Conservation (phyloP, 164 flowering plant genomes). For the Malania oleifera region DNA sequence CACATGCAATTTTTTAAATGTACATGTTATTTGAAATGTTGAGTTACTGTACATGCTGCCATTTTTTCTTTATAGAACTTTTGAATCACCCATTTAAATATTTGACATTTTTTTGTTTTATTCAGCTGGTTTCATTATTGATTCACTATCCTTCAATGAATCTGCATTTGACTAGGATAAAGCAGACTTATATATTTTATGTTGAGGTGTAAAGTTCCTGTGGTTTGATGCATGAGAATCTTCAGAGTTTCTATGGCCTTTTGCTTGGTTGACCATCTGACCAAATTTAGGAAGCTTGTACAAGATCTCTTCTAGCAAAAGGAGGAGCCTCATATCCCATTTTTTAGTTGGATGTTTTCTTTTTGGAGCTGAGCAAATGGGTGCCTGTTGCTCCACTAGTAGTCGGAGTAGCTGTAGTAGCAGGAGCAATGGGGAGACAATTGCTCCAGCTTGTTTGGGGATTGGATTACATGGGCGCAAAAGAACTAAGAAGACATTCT, state of each 20-base stretch:
- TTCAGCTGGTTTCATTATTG: slow-evolving; percentile 34
- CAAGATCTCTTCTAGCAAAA: slow-evolving; percentile 24
- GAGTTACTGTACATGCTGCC: slow-evolving; percentile 10
- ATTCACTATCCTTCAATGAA: slow-evolving; percentile 19
- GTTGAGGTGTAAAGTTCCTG: slow-evolving; percentile 12
- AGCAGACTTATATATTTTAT: slow-evolving; percentile 10
- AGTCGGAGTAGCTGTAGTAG: slow-evolving; percentile 29
- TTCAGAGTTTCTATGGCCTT: slow-evolving; percentile 18
- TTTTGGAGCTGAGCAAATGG: slow-evolving; percentile 46
- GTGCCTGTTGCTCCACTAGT: slow-evolving; percentile 67
- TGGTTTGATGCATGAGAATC: slow-evolving; percentile 26
- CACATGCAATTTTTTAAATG: slow-evolving; percentile 18
- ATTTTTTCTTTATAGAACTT: slow-evolving; percentile 13
- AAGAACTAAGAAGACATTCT: slow-evolving; percentile 41
- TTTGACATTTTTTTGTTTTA: slow-evolving; percentile 20
- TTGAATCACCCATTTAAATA: slow-evolving; percentile 19
- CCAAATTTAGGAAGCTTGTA: slow-evolving; percentile 6
- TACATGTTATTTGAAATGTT: slow-evolving; percentile 9
- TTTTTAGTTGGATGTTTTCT: slow-evolving; percentile 22
- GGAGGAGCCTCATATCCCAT: slow-evolving; percentile 10
- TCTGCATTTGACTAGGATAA: slow-evolving; percentile 36
- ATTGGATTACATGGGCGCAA: slow-evolving; percentile 32
- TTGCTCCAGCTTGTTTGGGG: slow-evolving; percentile 33
- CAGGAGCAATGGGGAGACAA: slow-evolving; percentile 31
- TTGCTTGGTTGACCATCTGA: slow-evolving; percentile 22